Base-by-base conservation (phyloP, 768 basidiomycete species). In the Suillus subaureus region DNA sequence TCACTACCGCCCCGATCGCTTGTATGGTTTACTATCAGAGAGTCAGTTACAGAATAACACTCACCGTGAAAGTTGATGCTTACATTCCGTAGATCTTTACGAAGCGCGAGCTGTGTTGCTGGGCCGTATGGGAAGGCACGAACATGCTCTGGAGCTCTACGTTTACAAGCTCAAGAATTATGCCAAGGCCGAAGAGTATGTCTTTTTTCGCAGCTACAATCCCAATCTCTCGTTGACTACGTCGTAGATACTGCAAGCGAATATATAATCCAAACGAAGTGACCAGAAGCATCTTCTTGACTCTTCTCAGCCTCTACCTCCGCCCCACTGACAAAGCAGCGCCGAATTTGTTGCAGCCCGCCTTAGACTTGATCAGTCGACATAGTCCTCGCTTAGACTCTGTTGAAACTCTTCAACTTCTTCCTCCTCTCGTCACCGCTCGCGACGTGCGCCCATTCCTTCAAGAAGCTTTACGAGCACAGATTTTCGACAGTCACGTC, bases 101-200 rank as follows among this genome's bases (percentile, higher is more conserved):
- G 95, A 99, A 76, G 95, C 93, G 18, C 89, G 95, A 49, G 97
- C 97, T 0, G 89, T 98, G 65, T 83, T 99, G 8, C 81, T 98
- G 12, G 97, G 97, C 12, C 85, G 92, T 54, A 83, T 98, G 66
- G 94, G 92, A 2, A 88, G 93, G 62, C 97, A 99, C 67, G 94
- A 97, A 67, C 93, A 90, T 67, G 96, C 97, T 0, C 85, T 99
- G n/a, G 94, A 96, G 72, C 85, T 97, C 16, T 99, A 99, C 74
- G 95, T 96, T 7, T 91, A 98, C 73, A 87, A 89, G 42, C 81
- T 99, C 39, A 85, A 89, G 45, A 91, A 96, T 72, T 94, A 90
- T 74, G 67, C 78, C 33, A 94, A 94, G 67, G 97, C 97, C 0
- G 97, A 99, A 80, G 88, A 92, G 94, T 96, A 71, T 68, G 89